Evolutionary conservation across 2,329 filamentous ascomycete genomes (phyloP).

Genomic region (Fusarium hainanense): DNA sequence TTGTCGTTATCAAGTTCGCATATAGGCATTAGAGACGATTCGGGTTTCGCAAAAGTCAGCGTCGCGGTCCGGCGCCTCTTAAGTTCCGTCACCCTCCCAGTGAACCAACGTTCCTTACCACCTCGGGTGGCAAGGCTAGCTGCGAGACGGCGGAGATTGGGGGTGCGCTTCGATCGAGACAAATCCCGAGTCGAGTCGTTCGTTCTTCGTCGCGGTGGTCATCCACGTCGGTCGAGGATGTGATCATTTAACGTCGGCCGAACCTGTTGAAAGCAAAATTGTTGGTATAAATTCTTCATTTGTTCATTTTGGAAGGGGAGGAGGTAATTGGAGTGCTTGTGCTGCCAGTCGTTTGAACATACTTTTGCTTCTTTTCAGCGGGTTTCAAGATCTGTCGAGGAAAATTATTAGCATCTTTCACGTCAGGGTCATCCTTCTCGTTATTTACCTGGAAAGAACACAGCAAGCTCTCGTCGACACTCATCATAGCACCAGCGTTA

Average conservation of each 20-base stretch:
- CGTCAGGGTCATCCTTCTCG: background rate
- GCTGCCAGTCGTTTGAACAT: constrained; percentile 81
- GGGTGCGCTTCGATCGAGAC: constrained; percentile 42
- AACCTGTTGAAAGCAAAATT: constrained; percentile 83
- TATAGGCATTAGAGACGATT: constrained; percentile 54
- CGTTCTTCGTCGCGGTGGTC: constrained; percentile 38
- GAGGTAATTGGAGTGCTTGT: constrained; percentile 43
- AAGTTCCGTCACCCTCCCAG: constrained; percentile 45
- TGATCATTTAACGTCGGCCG: constrained; percentile 82
- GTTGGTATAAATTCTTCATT: constrained; percentile 67
- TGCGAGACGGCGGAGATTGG: constrained; percentile 46
- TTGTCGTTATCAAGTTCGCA: constrained; percentile 56
- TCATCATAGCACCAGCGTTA: constrained; percentile 99
- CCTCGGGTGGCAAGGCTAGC: constrained; percentile 45
- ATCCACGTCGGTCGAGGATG: constrained; percentile 43
- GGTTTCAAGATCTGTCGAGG: constrained; percentile 88
- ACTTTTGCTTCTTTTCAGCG: constrained; percentile 99
- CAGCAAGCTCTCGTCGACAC: constrained; percentile 96
- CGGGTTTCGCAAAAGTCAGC: constrained; percentile 47
- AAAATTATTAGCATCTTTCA: constrained; percentile 17
- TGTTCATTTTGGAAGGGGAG: constrained; percentile 40
- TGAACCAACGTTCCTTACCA: constrained; percentile 48
- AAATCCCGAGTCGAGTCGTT: constrained; percentile 41
- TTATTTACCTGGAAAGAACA: constrained; percentile 93
- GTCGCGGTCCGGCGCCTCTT: constrained; percentile 43